A percentile compares a stretch with the other conserved stretches of the same genome.
Conservation (phyloP, 805 yeast species). For the Isabelozyma gotoi region DNA sequence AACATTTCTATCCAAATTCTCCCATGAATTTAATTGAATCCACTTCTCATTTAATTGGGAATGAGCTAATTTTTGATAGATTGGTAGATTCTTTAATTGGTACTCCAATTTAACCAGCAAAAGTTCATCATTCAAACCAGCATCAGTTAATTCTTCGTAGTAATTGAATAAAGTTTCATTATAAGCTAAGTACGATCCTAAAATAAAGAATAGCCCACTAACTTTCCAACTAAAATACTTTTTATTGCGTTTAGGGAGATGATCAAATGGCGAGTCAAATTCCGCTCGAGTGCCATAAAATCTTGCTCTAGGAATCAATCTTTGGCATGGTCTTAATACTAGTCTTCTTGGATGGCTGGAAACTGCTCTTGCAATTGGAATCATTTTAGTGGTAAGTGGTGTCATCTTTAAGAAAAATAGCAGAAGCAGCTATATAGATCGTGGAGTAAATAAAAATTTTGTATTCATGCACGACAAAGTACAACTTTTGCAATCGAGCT, state of each 20-base stretch:
- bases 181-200: constrained; percentile 25
- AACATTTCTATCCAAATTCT: constrained; percentile 37
- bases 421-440: no score
- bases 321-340: neutral
- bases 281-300: constrained; percentile 25
- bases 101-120: constrained; percentile 43
- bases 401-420: no score
- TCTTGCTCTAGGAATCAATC: neutral
- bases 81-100: constrained; percentile 47
- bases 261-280: constrained; percentile 32
- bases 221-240: constrained; percentile 32
- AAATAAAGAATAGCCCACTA: constrained; percentile 14
- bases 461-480: no score
- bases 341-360: neutral
- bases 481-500: no score
- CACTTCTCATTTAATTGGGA: constrained; percentile 46
- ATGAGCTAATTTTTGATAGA: constrained; percentile 49
- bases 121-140: constrained; percentile 19
- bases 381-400: no score
- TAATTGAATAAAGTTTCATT: constrained; percentile 24
- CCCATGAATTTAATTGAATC: constrained; percentile 47
- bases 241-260: constrained; percentile 18
- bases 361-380: no score
- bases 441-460: no score
- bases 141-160: constrained; percentile 21